A percentile compares a stretch with the other conserved stretches of the same genome.
phyloP scores from a whole-genome alignment of 805 yeast species.

The Kazachstania africana region DNA sequence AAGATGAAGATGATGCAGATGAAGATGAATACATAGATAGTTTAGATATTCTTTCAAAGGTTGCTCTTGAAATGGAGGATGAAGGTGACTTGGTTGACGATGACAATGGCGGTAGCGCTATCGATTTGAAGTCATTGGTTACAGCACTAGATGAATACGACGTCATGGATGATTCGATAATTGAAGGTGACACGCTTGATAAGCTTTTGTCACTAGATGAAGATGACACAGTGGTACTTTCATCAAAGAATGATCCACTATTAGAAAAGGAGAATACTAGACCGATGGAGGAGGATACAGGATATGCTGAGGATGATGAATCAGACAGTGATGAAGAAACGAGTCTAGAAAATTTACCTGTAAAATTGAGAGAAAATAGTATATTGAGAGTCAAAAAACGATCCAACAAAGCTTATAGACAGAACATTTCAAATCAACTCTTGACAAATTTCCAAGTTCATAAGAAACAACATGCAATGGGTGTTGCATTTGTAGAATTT shows the following conservation, averaged over 20 bases:
- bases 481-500: slow-evolving; percentile 70
- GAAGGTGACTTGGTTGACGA: not conserved
- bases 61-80: not conserved
- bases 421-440: slow-evolving; percentile 4
- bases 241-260: too few relatives aligned
- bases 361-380: slow-evolving; percentile 1
- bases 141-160: slow-evolving; percentile 24
- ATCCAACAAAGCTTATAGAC: slow-evolving; percentile 4
- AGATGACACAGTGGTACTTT: too few relatives aligned
- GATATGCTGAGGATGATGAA: slow-evolving; percentile 1
- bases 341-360: slow-evolving; percentile 2
- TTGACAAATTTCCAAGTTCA: slow-evolving; percentile 17
- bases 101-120: not conserved
- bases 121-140: slow-evolving; percentile 13
- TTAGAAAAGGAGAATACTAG: too few relatives aligned
- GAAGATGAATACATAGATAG: slow-evolving; percentile 4
- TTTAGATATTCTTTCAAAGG: not conserved
- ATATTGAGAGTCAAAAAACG: slow-evolving; percentile 4
- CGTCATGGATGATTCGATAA: slow-evolving; percentile 5
- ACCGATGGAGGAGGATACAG: not conserved
- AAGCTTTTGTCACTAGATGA: too few relatives aligned
- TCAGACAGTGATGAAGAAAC: slow-evolving; percentile 3
- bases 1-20: slow-evolving; percentile 7
- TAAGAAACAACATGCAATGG: slow-evolving; percentile 31
- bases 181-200: too few relatives aligned